These are phyloP conservation scores for Ogataea philodendri DNA, from an alignment of 805 yeast genomes.

Conservation along the genomic window DNA sequence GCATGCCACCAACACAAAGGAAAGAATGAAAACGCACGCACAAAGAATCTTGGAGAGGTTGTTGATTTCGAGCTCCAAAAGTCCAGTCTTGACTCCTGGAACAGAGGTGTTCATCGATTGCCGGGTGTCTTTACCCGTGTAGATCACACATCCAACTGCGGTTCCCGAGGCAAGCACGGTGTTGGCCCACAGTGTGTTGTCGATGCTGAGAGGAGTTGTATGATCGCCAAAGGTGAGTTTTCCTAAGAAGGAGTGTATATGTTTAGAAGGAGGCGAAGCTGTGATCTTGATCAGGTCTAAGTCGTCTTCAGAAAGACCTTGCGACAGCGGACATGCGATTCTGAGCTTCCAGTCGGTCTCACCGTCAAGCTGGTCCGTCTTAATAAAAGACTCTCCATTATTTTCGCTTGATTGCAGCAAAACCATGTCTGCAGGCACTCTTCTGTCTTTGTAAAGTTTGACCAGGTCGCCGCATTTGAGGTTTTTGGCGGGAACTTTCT, in stretches of 20 bases:
- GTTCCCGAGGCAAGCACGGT: conserved; percentile 95
- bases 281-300: conserved; percentile 55
- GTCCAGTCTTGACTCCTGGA: conserved; percentile 84
- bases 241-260: conserved; percentile 81
- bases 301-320: conserved; percentile 50
- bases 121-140: conserved; percentile 91
- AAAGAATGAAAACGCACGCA: conserved; percentile 75
- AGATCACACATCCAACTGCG: conserved; percentile 82
- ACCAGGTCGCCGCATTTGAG: conserved; percentile 86
- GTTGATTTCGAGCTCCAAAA: conserved; percentile 89
- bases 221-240: conserved; percentile 59
- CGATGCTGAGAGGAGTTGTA: conserved; percentile 69
- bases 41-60: conserved; percentile 84
- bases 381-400: conserved; percentile 85
- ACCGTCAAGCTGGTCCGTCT: conserved; percentile 97
- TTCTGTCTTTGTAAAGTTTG: conserved; percentile 69
- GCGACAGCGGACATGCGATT: conserved; percentile 73
- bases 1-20: conserved; percentile 72
- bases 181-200: conserved; percentile 97
- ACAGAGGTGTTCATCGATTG: conserved; percentile 91
- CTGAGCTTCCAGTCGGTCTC: conserved; percentile 98
- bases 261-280: conserved; percentile 79
- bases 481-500: conserved; percentile 53
- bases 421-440: conserved; percentile 93
- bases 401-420: conserved; percentile 78